phyloP scores from a whole-genome alignment of 2,329 filamentous ascomycete species.

The Colletotrichum nymphaeae region DNA sequence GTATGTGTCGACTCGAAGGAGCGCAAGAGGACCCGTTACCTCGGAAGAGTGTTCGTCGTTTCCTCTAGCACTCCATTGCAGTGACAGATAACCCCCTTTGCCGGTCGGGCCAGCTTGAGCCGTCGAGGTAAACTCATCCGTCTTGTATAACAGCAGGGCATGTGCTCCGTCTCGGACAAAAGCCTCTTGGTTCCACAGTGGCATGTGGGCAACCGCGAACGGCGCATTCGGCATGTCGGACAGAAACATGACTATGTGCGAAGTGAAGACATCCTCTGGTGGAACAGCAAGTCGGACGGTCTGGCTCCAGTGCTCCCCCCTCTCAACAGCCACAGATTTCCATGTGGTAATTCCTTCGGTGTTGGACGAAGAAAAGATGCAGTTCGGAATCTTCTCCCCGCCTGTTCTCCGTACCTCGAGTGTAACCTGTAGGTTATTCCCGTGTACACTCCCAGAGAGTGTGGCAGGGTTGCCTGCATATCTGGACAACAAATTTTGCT shows the following conservation, averaged over 20 bases:
- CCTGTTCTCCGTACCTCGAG: slow-evolving; percentile 85
- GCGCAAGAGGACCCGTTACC: slow-evolving; percentile 82
- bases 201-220: slow-evolving; percentile 93
- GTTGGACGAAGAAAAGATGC: slow-evolving; percentile 89
- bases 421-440: slow-evolving; percentile 86
- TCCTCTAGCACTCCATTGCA: slow-evolving; percentile 81
- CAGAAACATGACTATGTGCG: slow-evolving; percentile 90
- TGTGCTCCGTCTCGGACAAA: slow-evolving; percentile 90
- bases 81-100: slow-evolving; percentile 86
- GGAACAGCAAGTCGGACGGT: slow-evolving; percentile 85
- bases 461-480: slow-evolving; percentile 80
- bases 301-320: slow-evolving; percentile 87
- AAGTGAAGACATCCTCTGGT: slow-evolving; percentile 81
- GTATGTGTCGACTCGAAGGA: slow-evolving; percentile 83
- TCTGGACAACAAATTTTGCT: slow-evolving; percentile 77
- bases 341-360: slow-evolving; percentile 83
- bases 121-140: slow-evolving; percentile 88
- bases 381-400: slow-evolving; percentile 87
- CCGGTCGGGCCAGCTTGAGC: slow-evolving; percentile 71
- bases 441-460: slow-evolving; percentile 69
- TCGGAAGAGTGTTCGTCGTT: slow-evolving; percentile 78
- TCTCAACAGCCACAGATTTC: slow-evolving; percentile 84
- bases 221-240: slow-evolving; percentile 88
- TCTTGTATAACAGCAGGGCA: slow-evolving; percentile 84
- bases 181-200: slow-evolving; percentile 90